These are phyloP conservation scores for Nakazawaea sp. DNA, from an alignment of 805 yeast species.

Conservation along the genomic window DNA sequence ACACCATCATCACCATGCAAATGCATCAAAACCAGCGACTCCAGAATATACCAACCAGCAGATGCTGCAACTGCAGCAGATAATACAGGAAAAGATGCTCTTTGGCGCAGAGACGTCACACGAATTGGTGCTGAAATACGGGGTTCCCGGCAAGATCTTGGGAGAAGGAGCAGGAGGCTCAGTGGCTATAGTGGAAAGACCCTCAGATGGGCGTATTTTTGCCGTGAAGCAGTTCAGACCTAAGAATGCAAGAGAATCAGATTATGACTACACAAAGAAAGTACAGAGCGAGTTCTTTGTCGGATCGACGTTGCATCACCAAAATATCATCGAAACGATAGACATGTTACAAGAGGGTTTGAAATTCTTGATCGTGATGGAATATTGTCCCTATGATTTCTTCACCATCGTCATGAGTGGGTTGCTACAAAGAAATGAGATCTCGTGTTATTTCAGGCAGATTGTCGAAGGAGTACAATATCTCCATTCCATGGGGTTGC, in stretches of 20 bases:
- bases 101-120: conserved; percentile 32
- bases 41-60: not conserved
- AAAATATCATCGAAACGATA: conserved; percentile 72
- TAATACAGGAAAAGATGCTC: conserved; percentile 20
- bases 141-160: conserved; percentile 62
- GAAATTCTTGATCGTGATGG: conserved; percentile 76
- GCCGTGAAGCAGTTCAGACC: conserved; percentile 86
- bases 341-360: conserved; percentile 70
- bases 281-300: conserved; percentile 78
- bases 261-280: conserved; percentile 65
- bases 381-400: conserved; percentile 86
- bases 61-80: conserved; percentile 4
- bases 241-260: conserved; percentile 53
- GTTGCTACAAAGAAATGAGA: conserved; percentile 61
- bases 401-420: conserved; percentile 92
- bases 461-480: conserved; percentile 68
- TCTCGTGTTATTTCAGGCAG: conserved; percentile 79
- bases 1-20: conserved; percentile 10
- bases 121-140: conserved; percentile 55
- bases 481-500: conserved; percentile 76
- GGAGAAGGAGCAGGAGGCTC: conserved; percentile 97
- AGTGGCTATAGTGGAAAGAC: conserved; percentile 68
- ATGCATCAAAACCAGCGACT: not conserved
- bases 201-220: conserved; percentile 52
- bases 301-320: conserved; percentile 73